phyloP scores from a whole-genome alignment of 768 basidiomycete species.

The Rhodotorula babjevae region DNA sequence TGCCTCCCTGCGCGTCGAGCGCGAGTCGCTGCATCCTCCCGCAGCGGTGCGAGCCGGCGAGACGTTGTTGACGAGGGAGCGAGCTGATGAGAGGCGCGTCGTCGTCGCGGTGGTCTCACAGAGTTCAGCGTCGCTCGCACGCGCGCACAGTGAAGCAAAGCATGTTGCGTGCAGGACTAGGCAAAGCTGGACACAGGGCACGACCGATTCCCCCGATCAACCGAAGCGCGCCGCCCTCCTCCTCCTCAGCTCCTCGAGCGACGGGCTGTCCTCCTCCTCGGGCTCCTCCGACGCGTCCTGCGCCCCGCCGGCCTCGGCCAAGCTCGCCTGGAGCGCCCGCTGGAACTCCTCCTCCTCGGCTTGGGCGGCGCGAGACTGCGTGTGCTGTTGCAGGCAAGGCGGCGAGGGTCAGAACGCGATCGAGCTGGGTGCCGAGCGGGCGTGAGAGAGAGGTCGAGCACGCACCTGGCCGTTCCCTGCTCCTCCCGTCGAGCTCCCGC shows the following conservation, averaged over 20 bases:
- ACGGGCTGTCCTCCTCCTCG: conserved; percentile 28
- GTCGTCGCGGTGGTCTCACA: background rate
- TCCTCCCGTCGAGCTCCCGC: background rate
- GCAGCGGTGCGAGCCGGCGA: background rate
- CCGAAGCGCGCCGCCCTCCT: conserved; percentile 35
- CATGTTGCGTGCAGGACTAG: no score
- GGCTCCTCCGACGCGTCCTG: background rate
- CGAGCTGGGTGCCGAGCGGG: no score
- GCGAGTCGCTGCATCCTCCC: background rate
- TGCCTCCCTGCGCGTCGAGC: background rate
- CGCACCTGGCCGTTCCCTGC: background rate
- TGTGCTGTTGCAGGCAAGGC: background rate
- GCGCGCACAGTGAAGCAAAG: background rate
- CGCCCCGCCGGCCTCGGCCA: background rate
- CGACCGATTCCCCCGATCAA: background rate
- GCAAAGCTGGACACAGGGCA: background rate
- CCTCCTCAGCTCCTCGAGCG: conserved; percentile 28
- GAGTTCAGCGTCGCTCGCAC: background rate
- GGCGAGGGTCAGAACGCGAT: background rate
- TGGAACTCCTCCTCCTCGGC: conserved; percentile 24
- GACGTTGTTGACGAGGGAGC: background rate
- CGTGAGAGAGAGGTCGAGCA: background rate
- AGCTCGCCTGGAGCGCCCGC: conserved; percentile 21
- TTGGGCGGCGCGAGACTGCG: background rate
- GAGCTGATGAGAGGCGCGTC: background rate